A percentile compares a stretch with the other conserved stretches of the same genome.
These are phyloP conservation scores for Trypanosoma lewisi DNA, from an alignment of 208 protist species.

Conservation along the genomic window DNA sequence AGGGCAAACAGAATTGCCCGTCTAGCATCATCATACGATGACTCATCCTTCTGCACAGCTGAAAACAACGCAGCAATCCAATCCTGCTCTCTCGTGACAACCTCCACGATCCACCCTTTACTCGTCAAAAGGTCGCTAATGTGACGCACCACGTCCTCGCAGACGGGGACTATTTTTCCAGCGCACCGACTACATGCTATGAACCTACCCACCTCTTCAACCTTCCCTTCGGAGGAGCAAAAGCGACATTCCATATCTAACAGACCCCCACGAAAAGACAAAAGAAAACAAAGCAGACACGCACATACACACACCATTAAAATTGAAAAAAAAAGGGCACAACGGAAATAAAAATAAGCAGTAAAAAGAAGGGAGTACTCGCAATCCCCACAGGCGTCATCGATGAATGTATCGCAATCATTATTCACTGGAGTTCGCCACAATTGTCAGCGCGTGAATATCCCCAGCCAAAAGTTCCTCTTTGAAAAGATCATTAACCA, in stretches of 20 bases:
- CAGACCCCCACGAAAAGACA: conserved; percentile 24
- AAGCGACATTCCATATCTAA: conserved; percentile 15
- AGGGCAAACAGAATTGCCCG: conserved; percentile 14
- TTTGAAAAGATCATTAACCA: conserved; percentile 72
- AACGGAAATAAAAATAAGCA: not conserved
- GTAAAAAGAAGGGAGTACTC: not conserved
- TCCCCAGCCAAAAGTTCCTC: conserved; percentile 61
- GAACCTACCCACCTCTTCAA: conserved; percentile 14
- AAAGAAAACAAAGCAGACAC: conserved; percentile 41
- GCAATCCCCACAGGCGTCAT: not conserved
- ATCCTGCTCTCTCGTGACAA: conserved; percentile 16
- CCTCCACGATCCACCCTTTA: conserved; percentile 16
- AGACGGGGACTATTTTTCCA: conserved; percentile 16
- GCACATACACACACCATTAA: no score
- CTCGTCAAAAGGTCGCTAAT: not conserved
- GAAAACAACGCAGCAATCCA: conserved; percentile 6
- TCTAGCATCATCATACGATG: conserved; percentile 9
- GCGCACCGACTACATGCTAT: conserved; percentile 15
- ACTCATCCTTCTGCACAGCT: not conserved
- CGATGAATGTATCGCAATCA: not conserved
- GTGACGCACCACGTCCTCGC: conserved; percentile 14
- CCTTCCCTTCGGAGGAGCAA: conserved; percentile 7
- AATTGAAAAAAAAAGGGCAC: no score
- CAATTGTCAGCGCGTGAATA: conserved; percentile 75
- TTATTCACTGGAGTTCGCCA: conserved; percentile 41